These are phyloP conservation scores for Neonectria ditissima DNA, from an alignment of 2,329 filamentous ascomycete genomes.

Conservation along the genomic window DNA sequence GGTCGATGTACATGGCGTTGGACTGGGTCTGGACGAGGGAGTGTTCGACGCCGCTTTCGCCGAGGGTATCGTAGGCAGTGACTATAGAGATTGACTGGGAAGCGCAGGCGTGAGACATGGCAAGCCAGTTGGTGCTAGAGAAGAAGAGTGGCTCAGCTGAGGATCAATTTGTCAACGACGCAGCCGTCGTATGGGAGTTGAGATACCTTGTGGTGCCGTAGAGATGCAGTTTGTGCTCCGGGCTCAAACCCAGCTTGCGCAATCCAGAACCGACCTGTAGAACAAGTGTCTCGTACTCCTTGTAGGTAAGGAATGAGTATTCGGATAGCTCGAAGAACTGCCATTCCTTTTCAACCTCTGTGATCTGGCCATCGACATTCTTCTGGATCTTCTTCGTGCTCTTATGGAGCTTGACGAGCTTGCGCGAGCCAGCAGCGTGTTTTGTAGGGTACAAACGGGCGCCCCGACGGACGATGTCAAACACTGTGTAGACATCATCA, in stretches of 20 bases:
- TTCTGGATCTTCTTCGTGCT: slow-evolving; percentile 91
- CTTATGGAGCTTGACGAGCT: slow-evolving; percentile 79
- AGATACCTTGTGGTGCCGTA: slow-evolving; percentile 82
- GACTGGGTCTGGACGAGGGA: slow-evolving; percentile 86
- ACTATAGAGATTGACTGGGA: slow-evolving; percentile 92
- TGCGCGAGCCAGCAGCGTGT: slow-evolving; percentile 76
- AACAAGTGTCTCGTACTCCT: slow-evolving; percentile 79
- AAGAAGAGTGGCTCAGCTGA: background rate
- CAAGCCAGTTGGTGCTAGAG: slow-evolving; percentile 81
- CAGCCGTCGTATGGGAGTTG: background rate
- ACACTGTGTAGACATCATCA: slow-evolving; percentile 78
- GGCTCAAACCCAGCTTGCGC: slow-evolving; percentile 76
- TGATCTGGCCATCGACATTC: slow-evolving; percentile 81
- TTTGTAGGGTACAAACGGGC: slow-evolving; percentile 71
- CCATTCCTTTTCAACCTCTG: slow-evolving; percentile 90
- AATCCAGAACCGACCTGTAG: slow-evolving; percentile 78
- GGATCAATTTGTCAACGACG: background rate
- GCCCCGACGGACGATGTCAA: slow-evolving; percentile 79
- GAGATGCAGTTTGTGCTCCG: slow-evolving; percentile 77
- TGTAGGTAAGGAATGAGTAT: slow-evolving; percentile 81
- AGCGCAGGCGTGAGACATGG: slow-evolving; percentile 79
- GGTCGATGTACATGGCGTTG: slow-evolving; percentile 86
- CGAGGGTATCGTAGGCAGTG: slow-evolving; percentile 93
- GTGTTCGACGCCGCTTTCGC: slow-evolving; percentile 84
- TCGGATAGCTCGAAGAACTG: slow-evolving; percentile 84